Percentiles rank a stretch among this genome's conserved stretches.
Conservation (phyloP, 352 stramenopile species). For the Phytophthora pisi region DNA sequence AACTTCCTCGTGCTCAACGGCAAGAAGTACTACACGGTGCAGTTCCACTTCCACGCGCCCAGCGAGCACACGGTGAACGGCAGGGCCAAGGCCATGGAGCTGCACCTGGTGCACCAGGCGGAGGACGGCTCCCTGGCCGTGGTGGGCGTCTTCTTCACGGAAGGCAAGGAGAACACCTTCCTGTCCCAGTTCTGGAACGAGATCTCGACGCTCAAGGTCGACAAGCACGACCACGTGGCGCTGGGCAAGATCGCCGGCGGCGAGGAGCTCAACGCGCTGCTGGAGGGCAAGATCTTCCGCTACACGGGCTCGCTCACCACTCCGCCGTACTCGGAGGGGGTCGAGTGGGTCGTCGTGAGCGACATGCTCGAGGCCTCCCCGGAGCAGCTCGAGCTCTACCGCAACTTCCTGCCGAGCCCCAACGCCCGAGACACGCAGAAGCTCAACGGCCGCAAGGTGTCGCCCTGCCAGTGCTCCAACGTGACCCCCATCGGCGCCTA, state of each 20-base stretch:
- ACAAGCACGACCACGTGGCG: conserved; percentile 30
- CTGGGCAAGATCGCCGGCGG: conserved; percentile 42
- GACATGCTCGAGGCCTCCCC: conserved; percentile 54
- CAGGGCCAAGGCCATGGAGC: conserved; percentile 55
- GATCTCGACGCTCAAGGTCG: conserved; percentile 34
- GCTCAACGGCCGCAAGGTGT: conserved; percentile 49
- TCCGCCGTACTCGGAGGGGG: conserved; percentile 74
- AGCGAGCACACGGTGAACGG: conserved; percentile 80
- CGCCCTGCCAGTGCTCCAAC: conserved; percentile 33
- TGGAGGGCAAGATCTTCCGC: conserved; percentile 53
- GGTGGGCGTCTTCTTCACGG: conserved; percentile 63
- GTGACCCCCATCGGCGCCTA: conserved; percentile 27
- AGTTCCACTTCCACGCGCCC: conserved; percentile 74
- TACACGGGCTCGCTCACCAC: conserved; percentile 76
- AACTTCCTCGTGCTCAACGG: conserved; percentile 53
- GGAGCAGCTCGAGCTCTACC: conserved; percentile 58
- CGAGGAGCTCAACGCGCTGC: conserved; percentile 30
- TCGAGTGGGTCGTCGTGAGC: conserved; percentile 69
- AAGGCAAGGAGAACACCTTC: conserved; percentile 61
- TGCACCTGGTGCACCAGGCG: conserved; percentile 73
- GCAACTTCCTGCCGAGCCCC: conserved; percentile 41
- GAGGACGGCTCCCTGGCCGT: conserved; percentile 60
- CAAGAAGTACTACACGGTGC: conserved; percentile 61
- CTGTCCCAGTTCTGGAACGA: conserved; percentile 68
- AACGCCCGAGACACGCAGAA: conserved; percentile 64